A percentile compares a stretch with the other conserved stretches of the same genome.
phyloP scores from a whole-genome alignment of 2,329 filamentous ascomycete species.

The Stachybotrys elegans region DNA sequence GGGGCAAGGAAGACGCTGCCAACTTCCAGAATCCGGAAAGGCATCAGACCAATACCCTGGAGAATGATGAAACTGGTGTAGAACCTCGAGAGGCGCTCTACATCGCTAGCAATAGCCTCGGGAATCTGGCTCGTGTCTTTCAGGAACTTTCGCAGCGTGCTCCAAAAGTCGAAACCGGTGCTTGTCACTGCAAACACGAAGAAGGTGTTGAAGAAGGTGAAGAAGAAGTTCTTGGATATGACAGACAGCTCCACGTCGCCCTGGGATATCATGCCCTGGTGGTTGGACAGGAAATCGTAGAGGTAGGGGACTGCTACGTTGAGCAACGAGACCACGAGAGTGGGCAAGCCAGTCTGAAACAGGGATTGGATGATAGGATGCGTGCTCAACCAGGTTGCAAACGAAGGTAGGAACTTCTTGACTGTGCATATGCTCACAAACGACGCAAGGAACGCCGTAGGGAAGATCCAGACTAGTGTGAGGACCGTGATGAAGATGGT shows the following conservation, averaged over 20 bases:
- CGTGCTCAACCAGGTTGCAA: constrained; percentile 61
- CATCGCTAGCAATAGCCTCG: constrained; percentile 66
- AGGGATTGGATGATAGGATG: constrained; percentile 70
- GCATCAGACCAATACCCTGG: constrained; percentile 89
- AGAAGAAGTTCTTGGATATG: constrained; percentile 99
- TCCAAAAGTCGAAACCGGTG: constrained; percentile 71
- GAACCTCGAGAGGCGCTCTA: constrained; percentile 72
- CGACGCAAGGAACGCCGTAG: constrained; percentile 74
- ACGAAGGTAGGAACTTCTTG: constrained; percentile 61
- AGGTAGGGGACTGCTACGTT: constrained; percentile 89
- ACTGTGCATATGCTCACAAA: constrained; percentile 80
- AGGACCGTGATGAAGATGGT: constrained; percentile 78
- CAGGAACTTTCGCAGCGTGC: constrained; percentile 66
- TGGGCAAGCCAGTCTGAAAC: constrained; percentile 83
- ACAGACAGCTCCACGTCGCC: constrained; percentile 91
- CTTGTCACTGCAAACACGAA: constrained; percentile 87
- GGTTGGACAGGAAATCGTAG: constrained; percentile 87
- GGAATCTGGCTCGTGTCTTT: constrained; percentile 77
- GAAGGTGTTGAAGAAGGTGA: constrained; percentile 99
- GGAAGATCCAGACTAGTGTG: constrained; percentile 81
- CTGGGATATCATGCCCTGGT: constrained; percentile 91
- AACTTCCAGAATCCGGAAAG: constrained; percentile 85
- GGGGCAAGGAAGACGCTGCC: constrained; percentile 82
- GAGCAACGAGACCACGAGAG: constrained; percentile 76
- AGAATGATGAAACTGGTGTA: constrained; percentile 93